Base-by-base conservation (phyloP, 1,139 yeast species). In the Taphrina communis region DNA sequence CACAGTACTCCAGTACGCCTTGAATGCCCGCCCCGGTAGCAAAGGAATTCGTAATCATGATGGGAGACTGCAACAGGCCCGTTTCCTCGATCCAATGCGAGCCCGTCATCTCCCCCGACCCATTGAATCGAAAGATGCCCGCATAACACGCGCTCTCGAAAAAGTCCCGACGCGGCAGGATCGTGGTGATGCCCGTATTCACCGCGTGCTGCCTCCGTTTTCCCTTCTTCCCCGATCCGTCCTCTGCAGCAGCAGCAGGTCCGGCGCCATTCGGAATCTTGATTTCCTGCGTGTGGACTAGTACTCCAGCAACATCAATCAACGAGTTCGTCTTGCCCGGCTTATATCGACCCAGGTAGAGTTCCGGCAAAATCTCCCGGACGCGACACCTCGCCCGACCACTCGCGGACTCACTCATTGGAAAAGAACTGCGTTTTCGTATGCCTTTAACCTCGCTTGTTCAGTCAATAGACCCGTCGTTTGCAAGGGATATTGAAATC, bases 21-120 rank as follows among this genome's bases (percentile, higher is more conserved):
- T 56, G 60, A 11, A 56, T 56, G n/a, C 60, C 60, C 38, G 60
- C 50, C 17, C 60, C 60, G 25, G 60, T 39, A 12, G 60, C 60
- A n/a, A 56, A 56, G 35, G 60, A 56, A 41, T 56, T 56, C 25
- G 60, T 56, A 39, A 56, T 56, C 36, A 56, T 41, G 50, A 56
- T 56, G 9, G 60, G 60, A 12, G 50, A 39, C 50, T 56, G 60
- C 31, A 56, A 17, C 8, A 56, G 36, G 7, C 60, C 60, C 9
- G 60, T 56, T 11, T 56, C 60, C 41, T 56, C 60, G n/a, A 56
- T 38, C 60, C 60, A 56, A 39, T 56, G 60, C 11, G 17, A 21
- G 36, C 60, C 60, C 14, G 60, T 56, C 60, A 56, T 56, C 50
- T 56, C 60, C 6, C 60, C 60, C 38, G 42, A 31, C 8, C 60